phyloP scores from a whole-genome alignment of 31 red algal species.

The Porphyra umbilicalis region DNA sequence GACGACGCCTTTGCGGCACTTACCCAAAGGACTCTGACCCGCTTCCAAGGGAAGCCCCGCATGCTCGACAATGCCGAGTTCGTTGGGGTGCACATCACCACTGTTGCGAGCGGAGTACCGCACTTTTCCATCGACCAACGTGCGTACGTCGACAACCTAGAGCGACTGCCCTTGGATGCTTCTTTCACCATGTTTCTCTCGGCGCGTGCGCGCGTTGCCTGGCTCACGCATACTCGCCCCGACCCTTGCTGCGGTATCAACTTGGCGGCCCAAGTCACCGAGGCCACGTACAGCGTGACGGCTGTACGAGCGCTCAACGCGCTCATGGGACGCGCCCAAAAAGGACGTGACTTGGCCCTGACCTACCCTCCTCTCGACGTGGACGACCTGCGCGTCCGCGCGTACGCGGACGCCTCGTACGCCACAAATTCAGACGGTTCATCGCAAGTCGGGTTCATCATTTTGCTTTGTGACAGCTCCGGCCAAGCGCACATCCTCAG shows the following conservation, averaged over 20 bases:
- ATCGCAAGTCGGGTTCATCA: constrained; percentile 22
- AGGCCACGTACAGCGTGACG: not conserved
- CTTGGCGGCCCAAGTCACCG: constrained; percentile 7
- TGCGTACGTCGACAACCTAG: too few relatives aligned
- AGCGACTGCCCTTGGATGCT: too few relatives aligned
- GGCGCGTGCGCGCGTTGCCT: not conserved
- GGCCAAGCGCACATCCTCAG: constrained; percentile 1
- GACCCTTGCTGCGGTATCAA: constrained; percentile 10
- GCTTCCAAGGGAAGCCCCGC: too few relatives aligned
- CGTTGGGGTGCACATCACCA: too few relatives aligned
- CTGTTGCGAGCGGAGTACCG: too few relatives aligned
- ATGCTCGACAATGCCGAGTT: too few relatives aligned
- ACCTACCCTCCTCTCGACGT: not conserved
- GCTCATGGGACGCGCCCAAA: not conserved
- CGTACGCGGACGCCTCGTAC: constrained; percentile 15
- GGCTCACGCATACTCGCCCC: constrained; percentile 7
- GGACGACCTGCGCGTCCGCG: constrained; percentile 3
- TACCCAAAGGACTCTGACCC: too few relatives aligned
- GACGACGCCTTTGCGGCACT: too few relatives aligned
- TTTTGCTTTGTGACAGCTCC: constrained; percentile 1
- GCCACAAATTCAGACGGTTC: constrained; percentile 14
- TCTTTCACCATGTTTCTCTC: too few relatives aligned
- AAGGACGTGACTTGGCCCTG: not conserved
- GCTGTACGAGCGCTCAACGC: not conserved
- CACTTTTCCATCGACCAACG: too few relatives aligned